A percentile compares a stretch with the other conserved stretches of the same genome.
phyloP scores from a whole-genome alignment of 23 red algal species.

The Gracilaria domingensis region DNA sequence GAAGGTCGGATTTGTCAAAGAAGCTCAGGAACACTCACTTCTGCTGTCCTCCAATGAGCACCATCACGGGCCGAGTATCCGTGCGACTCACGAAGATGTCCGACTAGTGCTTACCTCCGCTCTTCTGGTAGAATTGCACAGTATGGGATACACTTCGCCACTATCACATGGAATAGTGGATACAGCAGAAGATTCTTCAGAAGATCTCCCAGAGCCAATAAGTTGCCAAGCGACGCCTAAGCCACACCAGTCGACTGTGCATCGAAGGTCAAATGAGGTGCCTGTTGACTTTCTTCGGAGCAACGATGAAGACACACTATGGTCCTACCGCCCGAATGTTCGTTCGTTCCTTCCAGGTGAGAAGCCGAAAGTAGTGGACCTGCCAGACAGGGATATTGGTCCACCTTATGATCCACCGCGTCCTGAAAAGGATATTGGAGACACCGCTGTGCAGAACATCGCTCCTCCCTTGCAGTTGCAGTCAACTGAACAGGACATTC shows the following conservation, averaged over 20 bases:
- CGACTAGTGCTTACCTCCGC: slow-evolving; percentile 18
- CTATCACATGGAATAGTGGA: not conserved
- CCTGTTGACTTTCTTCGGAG: not conserved
- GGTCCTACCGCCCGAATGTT: not conserved
- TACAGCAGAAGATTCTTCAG: too few species aligned
- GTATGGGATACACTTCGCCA: not conserved
- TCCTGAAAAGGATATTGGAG: slow-evolving; percentile 36
- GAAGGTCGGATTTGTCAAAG: slow-evolving; percentile 7
- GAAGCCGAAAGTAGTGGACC: not conserved
- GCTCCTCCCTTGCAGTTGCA: not conserved
- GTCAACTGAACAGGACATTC: slow-evolving; percentile 16
- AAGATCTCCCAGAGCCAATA: not conserved
- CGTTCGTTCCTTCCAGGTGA: not conserved
- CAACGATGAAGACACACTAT: not conserved
- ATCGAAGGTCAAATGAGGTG: too few species aligned
- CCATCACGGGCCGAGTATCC: slow-evolving; percentile 14
- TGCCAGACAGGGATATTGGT: not conserved
- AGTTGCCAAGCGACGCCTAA: too few species aligned
- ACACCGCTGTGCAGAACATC: not conserved
- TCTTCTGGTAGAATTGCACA: slow-evolving; percentile 10
- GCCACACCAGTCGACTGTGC: not conserved
- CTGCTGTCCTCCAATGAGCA: slow-evolving; percentile 11
- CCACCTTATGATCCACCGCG: not conserved
- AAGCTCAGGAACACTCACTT: slow-evolving; percentile 13
- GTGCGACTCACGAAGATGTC: slow-evolving; percentile 51